Conservation (phyloP, 176 grass and related monocot species). For the Carex pumila region DNA sequence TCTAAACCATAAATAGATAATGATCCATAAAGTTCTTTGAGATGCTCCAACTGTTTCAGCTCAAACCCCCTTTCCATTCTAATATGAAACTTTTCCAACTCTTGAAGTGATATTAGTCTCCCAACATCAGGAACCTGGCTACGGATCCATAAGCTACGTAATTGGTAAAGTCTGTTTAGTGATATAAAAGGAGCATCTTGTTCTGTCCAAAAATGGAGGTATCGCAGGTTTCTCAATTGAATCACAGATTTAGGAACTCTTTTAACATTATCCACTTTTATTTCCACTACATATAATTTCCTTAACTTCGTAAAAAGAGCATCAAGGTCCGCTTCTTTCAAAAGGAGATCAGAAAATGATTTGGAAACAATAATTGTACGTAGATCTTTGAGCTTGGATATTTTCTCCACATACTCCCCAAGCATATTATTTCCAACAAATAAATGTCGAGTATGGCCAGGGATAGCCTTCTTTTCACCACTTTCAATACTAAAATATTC, state of each 20-base stretch:
- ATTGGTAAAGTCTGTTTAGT: not conserved
- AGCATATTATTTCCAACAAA: not conserved
- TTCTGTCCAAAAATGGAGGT: not conserved
- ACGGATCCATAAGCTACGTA: not conserved
- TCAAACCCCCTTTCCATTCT: not conserved
- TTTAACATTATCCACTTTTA: not conserved
- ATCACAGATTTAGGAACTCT: not conserved
- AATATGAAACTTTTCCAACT: not conserved
- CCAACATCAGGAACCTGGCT: not conserved
- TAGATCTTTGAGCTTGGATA: not conserved
- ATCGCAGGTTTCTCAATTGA: not conserved
- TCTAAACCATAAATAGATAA: not conserved
- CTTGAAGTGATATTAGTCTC: constrained; percentile 5
- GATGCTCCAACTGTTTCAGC: constrained; percentile 16
- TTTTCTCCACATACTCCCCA: not conserved
- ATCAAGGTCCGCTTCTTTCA: not conserved
- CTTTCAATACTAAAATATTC: constrained; percentile 13
- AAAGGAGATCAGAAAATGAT: not conserved
- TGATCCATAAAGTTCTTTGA: constrained; percentile 1
- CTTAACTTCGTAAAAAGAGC: not conserved
- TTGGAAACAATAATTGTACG: constrained; percentile 12
- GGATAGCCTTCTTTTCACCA: not conserved
- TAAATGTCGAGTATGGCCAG: not conserved
- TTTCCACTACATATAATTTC: constrained; percentile 11
- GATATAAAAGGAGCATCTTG: not conserved